Evolutionary conservation across 1,284 basidiomycete genomes (phyloP), one percentile per base, ranked within the genome.

Genomic region (Naganishia liquefaciens): DNA sequence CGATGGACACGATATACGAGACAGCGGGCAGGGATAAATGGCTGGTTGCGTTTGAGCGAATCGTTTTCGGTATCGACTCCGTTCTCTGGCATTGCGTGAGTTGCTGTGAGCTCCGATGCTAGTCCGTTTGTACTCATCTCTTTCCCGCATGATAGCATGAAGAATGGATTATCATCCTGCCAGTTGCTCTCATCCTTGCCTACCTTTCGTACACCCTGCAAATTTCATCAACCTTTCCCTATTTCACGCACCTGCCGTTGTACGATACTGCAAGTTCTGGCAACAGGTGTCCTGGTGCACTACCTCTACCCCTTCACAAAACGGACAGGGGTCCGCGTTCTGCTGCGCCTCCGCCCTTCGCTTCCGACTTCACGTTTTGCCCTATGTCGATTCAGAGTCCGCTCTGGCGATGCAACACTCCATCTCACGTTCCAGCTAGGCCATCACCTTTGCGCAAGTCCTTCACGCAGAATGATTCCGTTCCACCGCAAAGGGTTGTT

Each of bases 181-280:
- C 46, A 49, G 5, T 60, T 2, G 57, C 57, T 27, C 39, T 50
- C 7, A 47, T 60, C 17, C 37, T 60, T 23, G 46, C 57, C 57
- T 60, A 60, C 27, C 37, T 60, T 27, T 60, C 57, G 19, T 50
- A 49, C 37, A 60, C 57, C 21, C n/a, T 60, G 15, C 57, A 60
- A 27, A 27, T 50, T 7, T 40, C 57, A 19, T 23, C 57, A 23
- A 10, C 57, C 19, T 60, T 60, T 33, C 57, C 57, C 3, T 60
- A 60, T 33, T 60, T 60, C 25, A 33, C 33, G 23, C 57, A 60
- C 25, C 15, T n/a, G 19, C 57, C 57, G 4, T 23, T 60, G 9
- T 50, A 25, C 23, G 42, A 49, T 46, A 40, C 33, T 5, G 11
- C 33, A 49, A 15, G 17, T 7, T 60, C 25, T 19, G 25, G 3